phyloP scores from a whole-genome alignment of 345 rosid genomes.

The Psidium guajava region DNA sequence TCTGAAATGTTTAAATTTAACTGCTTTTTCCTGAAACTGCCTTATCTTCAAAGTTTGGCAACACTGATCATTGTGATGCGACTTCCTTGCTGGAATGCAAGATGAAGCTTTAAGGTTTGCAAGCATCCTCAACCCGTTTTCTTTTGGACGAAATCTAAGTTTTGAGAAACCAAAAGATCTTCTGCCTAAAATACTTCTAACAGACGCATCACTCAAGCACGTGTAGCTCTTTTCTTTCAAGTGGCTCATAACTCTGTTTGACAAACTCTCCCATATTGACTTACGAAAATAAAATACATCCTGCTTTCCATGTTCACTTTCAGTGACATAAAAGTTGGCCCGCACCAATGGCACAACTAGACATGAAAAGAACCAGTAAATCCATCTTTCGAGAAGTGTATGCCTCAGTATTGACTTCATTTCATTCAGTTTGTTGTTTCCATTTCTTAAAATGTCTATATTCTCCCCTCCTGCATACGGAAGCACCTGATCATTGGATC shows the following conservation, averaged over 20 bases:
- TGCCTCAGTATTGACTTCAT: conserved; percentile 25
- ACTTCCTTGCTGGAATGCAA: conserved; percentile 9
- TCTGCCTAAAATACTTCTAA: conserved; percentile 17
- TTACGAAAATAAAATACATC: conserved; percentile 55
- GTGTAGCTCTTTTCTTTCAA: conserved; percentile 30
- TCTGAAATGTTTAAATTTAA: conserved; percentile 11
- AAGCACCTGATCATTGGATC: conserved; percentile 9
- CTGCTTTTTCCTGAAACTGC: neutral
- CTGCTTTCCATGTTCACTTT: conserved; percentile 60
- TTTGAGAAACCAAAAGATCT: conserved; percentile 53
- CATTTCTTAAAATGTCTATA: conserved; percentile 4
- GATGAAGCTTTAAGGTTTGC: conserved; percentile 59
- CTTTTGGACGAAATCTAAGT: conserved; percentile 62
- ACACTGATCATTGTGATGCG: conserved; percentile 2
- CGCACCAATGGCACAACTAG: conserved; percentile 57
- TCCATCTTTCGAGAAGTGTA: conserved; percentile 49
- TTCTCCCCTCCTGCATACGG: conserved; percentile 5
- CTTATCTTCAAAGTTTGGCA: conserved; percentile 1
- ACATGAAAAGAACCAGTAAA: conserved; percentile 61
- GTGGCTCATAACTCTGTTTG: conserved; percentile 15
- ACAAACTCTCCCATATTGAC: conserved; percentile 52
- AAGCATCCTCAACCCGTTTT: conserved; percentile 52
- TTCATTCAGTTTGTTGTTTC: conserved; percentile 8
- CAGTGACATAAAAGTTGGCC: conserved; percentile 73
- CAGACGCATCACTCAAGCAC: conserved; percentile 28